phyloP scores from a whole-genome alignment of 225 moss, liverwort and hornwort genomes.

The Marchantia paleacea region DNA sequence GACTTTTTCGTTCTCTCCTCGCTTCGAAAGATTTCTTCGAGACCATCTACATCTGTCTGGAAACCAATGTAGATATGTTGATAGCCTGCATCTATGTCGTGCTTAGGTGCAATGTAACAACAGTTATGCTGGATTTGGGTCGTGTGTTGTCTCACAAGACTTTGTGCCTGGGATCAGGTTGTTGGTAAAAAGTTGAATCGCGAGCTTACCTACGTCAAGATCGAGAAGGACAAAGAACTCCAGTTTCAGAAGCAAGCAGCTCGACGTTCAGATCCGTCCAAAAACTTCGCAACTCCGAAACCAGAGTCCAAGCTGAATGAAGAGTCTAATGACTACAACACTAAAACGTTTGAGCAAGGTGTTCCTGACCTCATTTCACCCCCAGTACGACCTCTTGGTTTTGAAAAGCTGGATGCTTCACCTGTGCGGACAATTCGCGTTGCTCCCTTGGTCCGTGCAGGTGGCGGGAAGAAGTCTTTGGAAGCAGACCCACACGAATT shows the following conservation, averaged over 20 bases:
- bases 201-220: slow-evolving; percentile 51
- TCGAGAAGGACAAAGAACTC: slow-evolving; percentile 53
- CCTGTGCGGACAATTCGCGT: slow-evolving; percentile 35
- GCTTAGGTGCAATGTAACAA: not conserved
- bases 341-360: not conserved
- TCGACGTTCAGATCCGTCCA: slow-evolving; percentile 32
- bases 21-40: not conserved
- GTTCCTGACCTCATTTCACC: slow-evolving; percentile 28
- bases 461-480: slow-evolving; percentile 31
- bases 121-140: not conserved
- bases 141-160: slow-evolving; percentile 12
- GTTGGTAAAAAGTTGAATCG: slow-evolving; percentile 62
- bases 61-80: not conserved
- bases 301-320: slow-evolving; percentile 39
- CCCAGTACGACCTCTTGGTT: slow-evolving; percentile 22
- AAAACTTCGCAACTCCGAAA: slow-evolving; percentile 37
- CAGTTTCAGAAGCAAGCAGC: slow-evolving; percentile 36
- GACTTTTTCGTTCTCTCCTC: not conserved
- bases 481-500: slow-evolving; percentile 45
- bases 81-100: not conserved
- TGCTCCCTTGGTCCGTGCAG: slow-evolving; percentile 46
- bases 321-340: slow-evolving; percentile 16
- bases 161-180: slow-evolving; percentile 43
- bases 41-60: too few relatives aligned
- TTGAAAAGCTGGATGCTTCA: slow-evolving; percentile 6